Base-by-base conservation (phyloP, 805 yeast genomes). In the Cyberlindnera lachancei region DNA sequence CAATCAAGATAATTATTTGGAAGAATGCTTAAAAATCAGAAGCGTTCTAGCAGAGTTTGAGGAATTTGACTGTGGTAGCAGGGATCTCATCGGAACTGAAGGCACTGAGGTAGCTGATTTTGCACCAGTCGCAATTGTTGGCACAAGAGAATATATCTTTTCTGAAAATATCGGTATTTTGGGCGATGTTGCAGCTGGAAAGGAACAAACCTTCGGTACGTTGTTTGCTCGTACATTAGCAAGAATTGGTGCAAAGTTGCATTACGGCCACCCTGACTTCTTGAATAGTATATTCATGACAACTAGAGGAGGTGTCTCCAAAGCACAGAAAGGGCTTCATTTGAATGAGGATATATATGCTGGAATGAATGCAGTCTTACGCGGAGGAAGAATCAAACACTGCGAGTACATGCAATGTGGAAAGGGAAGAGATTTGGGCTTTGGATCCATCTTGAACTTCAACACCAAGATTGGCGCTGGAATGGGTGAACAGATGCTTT, bases 391-490 rank as follows among this genome's bases (percentile, higher is more conserved):
- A 44, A 82, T 83, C 44, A 79, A 80, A 49, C 92, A 83, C 49
- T 78, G 85, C 53, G 94, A 83, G 53, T 83, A 81, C 55, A 69
- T 73, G 43, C 94, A 83, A 50, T 83, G 94, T 60, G 94, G 94
- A 37, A 83, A 83, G 54, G 94, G 94, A 26, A 66, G 94, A 53
- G 92, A 83, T 61, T 66, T 83, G 50, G 92, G 94, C 4, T 82
- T 83, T 56, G 83, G 85, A 4, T 81, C 92, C 3, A 82, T 83
- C 49, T 67, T 80, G 56, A 82, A 80, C 54, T 83, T 83, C 58
- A 80, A 84, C 6, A 79, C 90, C 15, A 83, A 83, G 50, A 82
- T 83, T 55, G 94, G 94, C 29, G 85, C 92, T 34, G 94, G 92
- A 37, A 83, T 83, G 94, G 90, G 92, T 29, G 94, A 83, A 50